These are phyloP conservation scores for Lachancea quebecensis DNA, from an alignment of 805 yeast genomes.

Conservation along the genomic window DNA sequence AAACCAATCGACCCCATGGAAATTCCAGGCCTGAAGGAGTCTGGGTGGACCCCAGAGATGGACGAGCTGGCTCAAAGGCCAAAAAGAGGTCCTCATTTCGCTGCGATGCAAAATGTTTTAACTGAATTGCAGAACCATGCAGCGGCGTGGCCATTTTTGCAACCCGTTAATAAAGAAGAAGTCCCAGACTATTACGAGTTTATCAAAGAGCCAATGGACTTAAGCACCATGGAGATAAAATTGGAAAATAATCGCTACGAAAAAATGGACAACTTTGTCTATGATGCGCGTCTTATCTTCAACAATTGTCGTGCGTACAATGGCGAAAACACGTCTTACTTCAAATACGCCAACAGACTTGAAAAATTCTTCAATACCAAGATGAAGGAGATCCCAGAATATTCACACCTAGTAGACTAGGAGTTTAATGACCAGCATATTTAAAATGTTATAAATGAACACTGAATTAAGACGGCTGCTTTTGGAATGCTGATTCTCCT, in stretches of 20 bases:
- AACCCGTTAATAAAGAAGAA: constrained; percentile 87
- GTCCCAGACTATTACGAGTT: constrained; percentile 96
- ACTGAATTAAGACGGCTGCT: background rate
- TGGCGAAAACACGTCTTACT: constrained; percentile 90
- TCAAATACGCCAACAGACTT: constrained; percentile 86
- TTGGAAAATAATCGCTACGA: constrained; percentile 88
- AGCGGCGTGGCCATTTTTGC: constrained; percentile 96
- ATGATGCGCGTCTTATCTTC: constrained; percentile 80
- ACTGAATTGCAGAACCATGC: constrained; percentile 91
- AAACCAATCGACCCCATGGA: constrained; percentile 67
- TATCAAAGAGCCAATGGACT: constrained; percentile 96
- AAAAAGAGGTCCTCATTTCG: constrained; percentile 88
- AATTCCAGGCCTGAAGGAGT: constrained; percentile 86
- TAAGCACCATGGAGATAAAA: constrained; percentile 90
- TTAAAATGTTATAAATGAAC: background rate
- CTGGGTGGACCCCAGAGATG: constrained; percentile 99
- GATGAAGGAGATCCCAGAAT: constrained; percentile 87
- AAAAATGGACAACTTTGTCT: constrained; percentile 82
- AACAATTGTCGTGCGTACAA: constrained; percentile 90
- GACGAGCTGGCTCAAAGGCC: constrained; percentile 94
- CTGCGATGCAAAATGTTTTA: constrained; percentile 81
- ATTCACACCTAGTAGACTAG: constrained; percentile 69
- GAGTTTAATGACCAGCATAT: background rate
- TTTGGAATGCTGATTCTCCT: background rate
- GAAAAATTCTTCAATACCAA: constrained; percentile 83